Evolutionary conservation across 768 basidiomycete species (phyloP).

Genomic region (Boletus eberwhitei): DNA sequence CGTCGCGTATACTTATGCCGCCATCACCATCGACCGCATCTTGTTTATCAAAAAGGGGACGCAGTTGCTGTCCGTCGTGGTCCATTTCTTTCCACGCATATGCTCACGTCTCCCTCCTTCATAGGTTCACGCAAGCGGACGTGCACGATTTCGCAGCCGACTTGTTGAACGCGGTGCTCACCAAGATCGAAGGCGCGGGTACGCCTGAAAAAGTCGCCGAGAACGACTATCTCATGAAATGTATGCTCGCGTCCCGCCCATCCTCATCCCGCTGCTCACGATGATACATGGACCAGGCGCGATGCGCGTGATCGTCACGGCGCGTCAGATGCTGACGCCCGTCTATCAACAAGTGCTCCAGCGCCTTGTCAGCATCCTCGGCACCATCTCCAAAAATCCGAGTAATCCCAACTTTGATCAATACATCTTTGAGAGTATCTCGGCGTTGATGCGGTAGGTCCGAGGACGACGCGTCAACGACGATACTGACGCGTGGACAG

Average conservation of each 20-base stretch:
- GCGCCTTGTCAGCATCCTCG: conserved; percentile 79
- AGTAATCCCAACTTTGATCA: conserved; percentile 98
- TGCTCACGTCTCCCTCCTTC: background rate
- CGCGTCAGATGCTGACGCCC: conserved; percentile 72
- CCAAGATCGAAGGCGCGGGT: conserved; percentile 72
- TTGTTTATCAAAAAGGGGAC: conserved; percentile 83
- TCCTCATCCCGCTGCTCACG: conserved; percentile 1
- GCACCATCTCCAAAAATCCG: conserved; percentile 90
- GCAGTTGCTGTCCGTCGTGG: conserved; percentile 60
- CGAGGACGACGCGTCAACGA: background rate
- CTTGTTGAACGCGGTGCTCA: conserved; percentile 68
- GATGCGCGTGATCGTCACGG: conserved; percentile 92
- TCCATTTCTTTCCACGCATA: background rate
- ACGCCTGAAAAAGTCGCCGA: conserved; percentile 93
- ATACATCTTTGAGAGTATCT: conserved; percentile 93
- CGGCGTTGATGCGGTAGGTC: conserved; percentile 81
- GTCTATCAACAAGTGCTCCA: conserved; percentile 60
- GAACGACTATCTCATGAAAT: conserved; percentile 98
- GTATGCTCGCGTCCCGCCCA: conserved; percentile 40
- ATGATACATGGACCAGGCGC: conserved; percentile 52
- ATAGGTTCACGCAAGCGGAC: conserved; percentile 84
- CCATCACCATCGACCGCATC: conserved; percentile 96
- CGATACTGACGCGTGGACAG: conserved; percentile 36
- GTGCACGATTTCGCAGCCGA: conserved; percentile 78
- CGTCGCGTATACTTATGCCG: conserved; percentile 94